A percentile compares a stretch with the other conserved stretches of the same genome.
These are phyloP conservation scores for Rhizoclosmatium sp. DNA, from an alignment of 192 early-diverging fungal species.

Conservation along the genomic window DNA sequence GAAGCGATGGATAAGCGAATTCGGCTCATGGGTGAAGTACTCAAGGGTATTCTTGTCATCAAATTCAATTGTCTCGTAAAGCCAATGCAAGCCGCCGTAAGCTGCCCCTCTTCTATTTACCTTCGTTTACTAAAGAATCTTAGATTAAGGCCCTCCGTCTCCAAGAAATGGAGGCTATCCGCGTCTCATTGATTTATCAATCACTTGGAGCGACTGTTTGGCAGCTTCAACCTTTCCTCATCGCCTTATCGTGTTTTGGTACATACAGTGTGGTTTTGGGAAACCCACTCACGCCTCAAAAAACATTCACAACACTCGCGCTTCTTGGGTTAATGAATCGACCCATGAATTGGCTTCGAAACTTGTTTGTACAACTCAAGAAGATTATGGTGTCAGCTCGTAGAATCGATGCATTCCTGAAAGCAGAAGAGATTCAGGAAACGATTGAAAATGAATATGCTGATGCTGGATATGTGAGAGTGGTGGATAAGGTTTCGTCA, in stretches of 20 bases:
- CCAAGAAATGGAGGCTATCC: conserved; percentile 23
- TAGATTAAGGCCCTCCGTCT: conserved; percentile 27
- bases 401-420: conserved; percentile 35
- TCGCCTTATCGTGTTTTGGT: conserved; percentile 35
- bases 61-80: conserved; percentile 18
- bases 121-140: neutral
- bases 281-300: conserved; percentile 21
- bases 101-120: neutral
- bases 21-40: conserved; percentile 27
- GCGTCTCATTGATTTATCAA: conserved; percentile 23
- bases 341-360: conserved; percentile 36
- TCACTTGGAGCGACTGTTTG: conserved; percentile 10
- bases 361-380: conserved; percentile 30
- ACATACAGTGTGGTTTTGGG: conserved; percentile 19
- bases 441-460: neutral
- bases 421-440: conserved; percentile 29
- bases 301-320: conserved; percentile 22
- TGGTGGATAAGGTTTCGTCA: neutral
- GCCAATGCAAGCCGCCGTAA: conserved; percentile 33
- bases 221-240: conserved; percentile 31
- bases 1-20: conserved; percentile 29
- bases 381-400: conserved; percentile 19
- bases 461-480: conserved; percentile 1
- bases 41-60: conserved; percentile 34
- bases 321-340: conserved; percentile 27